phyloP scores from a whole-genome alignment of 768 basidiomycete species.

The Lactarius pseudohatsudake region DNA sequence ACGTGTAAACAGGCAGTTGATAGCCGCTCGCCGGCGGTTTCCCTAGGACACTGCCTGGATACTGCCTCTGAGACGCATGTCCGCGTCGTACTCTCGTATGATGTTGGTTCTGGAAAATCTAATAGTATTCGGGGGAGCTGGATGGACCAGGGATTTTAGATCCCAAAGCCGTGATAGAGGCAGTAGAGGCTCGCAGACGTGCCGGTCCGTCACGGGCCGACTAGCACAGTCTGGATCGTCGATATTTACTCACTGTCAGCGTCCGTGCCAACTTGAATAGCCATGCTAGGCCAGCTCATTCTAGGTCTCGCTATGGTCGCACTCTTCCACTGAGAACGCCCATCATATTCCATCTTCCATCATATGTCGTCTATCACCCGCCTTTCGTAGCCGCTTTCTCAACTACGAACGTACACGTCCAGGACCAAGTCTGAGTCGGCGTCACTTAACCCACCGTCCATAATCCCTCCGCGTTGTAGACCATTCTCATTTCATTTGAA shows the following conservation, averaged over 20 bases:
- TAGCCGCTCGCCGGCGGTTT: background rate
- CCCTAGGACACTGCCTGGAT: no score
- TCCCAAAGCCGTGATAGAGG: no score
- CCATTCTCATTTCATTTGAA: slow-evolving; percentile 62
- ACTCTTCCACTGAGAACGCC: slow-evolving; percentile 23
- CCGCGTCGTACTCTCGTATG: no score
- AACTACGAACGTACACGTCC: slow-evolving; percentile 68
- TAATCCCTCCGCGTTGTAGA: slow-evolving; percentile 43
- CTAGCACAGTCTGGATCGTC: background rate
- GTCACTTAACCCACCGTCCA: slow-evolving; percentile 2
- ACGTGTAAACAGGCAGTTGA: background rate
- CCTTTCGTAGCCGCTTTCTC: slow-evolving; percentile 65
- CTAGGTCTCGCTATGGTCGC: slow-evolving; percentile 19
- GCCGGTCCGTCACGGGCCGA: slow-evolving; percentile 13
- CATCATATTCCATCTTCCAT: background rate
- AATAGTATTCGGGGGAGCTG: no score
- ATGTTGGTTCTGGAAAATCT: no score
- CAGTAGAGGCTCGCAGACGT: no score
- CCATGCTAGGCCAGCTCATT: slow-evolving; percentile 19
- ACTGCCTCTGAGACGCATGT: no score
- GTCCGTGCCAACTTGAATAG: background rate
- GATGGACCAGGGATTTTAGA: no score
- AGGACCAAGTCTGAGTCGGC: background rate
- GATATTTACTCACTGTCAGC: background rate
- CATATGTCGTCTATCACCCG: background rate